Conservation (phyloP, 768 basidiomycete species). For the Hypsizygus marmoreus region DNA sequence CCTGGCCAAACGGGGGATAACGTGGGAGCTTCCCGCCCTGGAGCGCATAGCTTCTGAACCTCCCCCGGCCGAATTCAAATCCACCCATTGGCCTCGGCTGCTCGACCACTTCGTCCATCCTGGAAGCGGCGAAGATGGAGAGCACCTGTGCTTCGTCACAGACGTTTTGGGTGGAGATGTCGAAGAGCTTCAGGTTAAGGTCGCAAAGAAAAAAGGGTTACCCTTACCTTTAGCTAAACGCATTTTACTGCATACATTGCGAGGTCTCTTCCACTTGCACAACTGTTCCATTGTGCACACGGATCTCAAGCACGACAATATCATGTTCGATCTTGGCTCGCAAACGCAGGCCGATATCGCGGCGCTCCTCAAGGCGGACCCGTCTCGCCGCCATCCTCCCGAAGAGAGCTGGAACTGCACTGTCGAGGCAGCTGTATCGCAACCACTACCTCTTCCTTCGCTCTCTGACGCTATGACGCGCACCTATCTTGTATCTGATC, state of each 20-base stretch:
- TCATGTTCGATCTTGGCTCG: conserved; percentile 17
- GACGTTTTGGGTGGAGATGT: conserved; percentile 27
- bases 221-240: conserved; percentile 28
- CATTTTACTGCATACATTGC: conserved; percentile 26
- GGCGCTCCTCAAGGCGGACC: conserved; percentile 17
- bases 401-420: conserved; percentile 21
- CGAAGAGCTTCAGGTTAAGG: conserved; percentile 12
- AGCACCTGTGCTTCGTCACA: conserved; percentile 28
- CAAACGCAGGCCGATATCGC: conserved; percentile 5
- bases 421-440: conserved; percentile 26
- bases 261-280: conserved; percentile 24
- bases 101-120: conserved; percentile 24
- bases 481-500: conserved; percentile 27
- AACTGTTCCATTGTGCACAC: conserved; percentile 25
- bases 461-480: conserved; percentile 18
- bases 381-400: conserved; percentile 20
- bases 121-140: conserved; percentile 22
- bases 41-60: conserved; percentile 6
- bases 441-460: conserved; percentile 27
- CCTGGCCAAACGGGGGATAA: conserved; percentile 14
- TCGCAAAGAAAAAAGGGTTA: conserved; percentile 12
- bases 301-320: conserved; percentile 32
- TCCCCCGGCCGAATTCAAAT: conserved; percentile 3
- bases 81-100: conserved; percentile 19
- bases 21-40: conserved; percentile 26